phyloP scores from a whole-genome alignment of 2,329 filamentous ascomycete genomes.

The Mycosphaerella arachidis region DNA sequence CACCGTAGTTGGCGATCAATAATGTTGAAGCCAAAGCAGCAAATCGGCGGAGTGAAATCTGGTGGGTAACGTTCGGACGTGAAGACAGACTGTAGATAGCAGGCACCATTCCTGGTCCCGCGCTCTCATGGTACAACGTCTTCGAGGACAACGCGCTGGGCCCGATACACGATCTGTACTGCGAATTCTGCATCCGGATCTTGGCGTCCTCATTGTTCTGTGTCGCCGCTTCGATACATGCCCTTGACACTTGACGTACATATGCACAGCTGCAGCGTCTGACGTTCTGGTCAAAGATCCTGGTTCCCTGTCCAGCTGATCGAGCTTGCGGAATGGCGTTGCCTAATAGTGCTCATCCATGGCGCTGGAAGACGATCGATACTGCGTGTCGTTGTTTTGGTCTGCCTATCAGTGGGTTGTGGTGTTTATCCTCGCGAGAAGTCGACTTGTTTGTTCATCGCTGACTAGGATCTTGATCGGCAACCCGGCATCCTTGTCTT shows the following conservation, averaged over 20 bases:
- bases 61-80: no score
- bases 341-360: neutral
- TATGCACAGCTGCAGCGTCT: constrained; percentile 1
- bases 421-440: neutral
- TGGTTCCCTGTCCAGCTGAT: neutral
- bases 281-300: neutral
- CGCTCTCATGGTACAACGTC: neutral
- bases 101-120: no score
- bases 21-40: no score
- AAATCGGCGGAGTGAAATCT: no score
- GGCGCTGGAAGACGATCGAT: neutral
- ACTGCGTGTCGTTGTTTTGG: neutral
- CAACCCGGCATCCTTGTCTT: neutral
- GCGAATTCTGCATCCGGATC: neutral
- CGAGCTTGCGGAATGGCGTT: neutral
- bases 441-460: neutral
- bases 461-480: neutral
- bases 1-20: no score
- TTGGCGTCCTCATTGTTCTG: neutral
- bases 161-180: neutral
- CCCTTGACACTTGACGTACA: neutral
- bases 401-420: neutral
- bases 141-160: neutral
- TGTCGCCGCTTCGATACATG: neutral
- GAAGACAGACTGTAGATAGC: no score